These are phyloP conservation scores for Cercospora berteroae DNA, from an alignment of 2,329 filamentous ascomycete species.

Conservation along the genomic window DNA sequence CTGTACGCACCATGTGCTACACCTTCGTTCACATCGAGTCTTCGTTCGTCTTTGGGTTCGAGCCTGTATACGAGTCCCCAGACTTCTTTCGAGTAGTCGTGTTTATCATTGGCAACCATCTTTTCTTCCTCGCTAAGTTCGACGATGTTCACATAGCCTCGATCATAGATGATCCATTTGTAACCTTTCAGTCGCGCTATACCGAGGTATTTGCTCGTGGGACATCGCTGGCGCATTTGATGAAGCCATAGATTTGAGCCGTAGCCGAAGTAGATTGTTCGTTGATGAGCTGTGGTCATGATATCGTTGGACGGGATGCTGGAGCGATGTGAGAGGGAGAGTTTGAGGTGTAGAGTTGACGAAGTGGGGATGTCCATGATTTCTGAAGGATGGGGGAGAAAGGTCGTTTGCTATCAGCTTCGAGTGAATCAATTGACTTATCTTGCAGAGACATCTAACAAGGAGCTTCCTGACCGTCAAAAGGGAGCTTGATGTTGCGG, in stretches of 20 bases:
- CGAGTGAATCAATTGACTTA: background rate
- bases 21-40: constrained; percentile 60
- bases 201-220: constrained; percentile 54
- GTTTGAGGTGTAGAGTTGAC: background rate
- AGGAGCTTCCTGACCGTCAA: background rate
- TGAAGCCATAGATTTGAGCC: constrained; percentile 66
- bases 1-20: constrained; percentile 59
- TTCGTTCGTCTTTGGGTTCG: constrained; percentile 49
- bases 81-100: constrained; percentile 44
- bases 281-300: constrained; percentile 3
- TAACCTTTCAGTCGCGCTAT: constrained; percentile 58
- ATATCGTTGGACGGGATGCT: background rate
- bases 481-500: background rate
- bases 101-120: background rate
- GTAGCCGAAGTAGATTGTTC: constrained; percentile 59
- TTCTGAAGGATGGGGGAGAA: background rate
- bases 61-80: constrained; percentile 60
- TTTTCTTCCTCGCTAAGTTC: constrained; percentile 20
- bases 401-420: background rate
- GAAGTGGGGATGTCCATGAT: constrained; percentile 3
- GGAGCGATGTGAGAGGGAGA: background rate
- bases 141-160: constrained; percentile 69
- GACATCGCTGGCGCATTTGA: constrained; percentile 65
- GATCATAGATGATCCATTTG: constrained; percentile 64
- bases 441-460: background rate